Percentiles rank a stretch among this genome's conserved stretches.
Conservation (phyloP, 2,329 filamentous ascomycete genomes). For the Chaetomiaceae sp. region DNA sequence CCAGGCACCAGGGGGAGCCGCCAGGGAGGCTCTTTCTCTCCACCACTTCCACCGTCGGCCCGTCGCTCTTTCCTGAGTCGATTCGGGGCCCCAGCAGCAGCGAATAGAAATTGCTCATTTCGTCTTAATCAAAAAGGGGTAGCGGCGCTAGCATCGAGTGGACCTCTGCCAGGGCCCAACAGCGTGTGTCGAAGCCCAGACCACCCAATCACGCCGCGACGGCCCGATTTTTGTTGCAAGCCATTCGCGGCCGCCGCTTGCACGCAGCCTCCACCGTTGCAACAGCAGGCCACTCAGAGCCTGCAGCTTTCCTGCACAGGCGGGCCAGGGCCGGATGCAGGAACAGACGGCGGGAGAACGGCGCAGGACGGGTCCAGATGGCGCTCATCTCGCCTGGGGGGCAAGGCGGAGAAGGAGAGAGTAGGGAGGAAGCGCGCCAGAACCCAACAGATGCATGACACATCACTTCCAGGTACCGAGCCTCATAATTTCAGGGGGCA, state of each 20-base stretch:
- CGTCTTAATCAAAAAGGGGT: slow-evolving; percentile 24
- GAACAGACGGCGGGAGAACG: no score
- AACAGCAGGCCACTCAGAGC: slow-evolving; percentile 12
- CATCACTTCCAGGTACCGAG: slow-evolving; percentile 5
- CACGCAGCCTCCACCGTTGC: slow-evolving; percentile 11
- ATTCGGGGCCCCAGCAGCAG: slow-evolving; percentile 12
- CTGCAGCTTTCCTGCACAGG: neutral
- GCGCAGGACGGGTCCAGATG: slow-evolving; percentile 12
- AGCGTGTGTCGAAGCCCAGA: neutral
- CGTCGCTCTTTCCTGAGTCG: no score
- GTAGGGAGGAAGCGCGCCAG: neutral
- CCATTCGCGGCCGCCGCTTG: slow-evolving; percentile 9
- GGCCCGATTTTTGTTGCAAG: slow-evolving; percentile 10
- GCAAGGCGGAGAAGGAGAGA: neutral
- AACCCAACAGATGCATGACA: neutral
- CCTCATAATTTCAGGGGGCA: slow-evolving; percentile 7
- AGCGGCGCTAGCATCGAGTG: slow-evolving; percentile 8
- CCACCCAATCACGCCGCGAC: slow-evolving; percentile 7
- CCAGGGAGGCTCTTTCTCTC: slow-evolving; percentile 7
- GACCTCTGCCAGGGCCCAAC: slow-evolving; percentile 10
- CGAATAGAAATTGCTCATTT: slow-evolving; percentile 28
- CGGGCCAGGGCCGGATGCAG: slow-evolving; percentile 18
- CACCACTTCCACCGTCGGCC: slow-evolving; percentile 3
- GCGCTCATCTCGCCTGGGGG: slow-evolving; percentile 22
- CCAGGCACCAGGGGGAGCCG: slow-evolving; percentile 6